Evolutionary conservation across 176 grass and related monocot species (phyloP), one percentile per base, ranked within the genome.

Genomic region (Carex kokanica): DNA sequence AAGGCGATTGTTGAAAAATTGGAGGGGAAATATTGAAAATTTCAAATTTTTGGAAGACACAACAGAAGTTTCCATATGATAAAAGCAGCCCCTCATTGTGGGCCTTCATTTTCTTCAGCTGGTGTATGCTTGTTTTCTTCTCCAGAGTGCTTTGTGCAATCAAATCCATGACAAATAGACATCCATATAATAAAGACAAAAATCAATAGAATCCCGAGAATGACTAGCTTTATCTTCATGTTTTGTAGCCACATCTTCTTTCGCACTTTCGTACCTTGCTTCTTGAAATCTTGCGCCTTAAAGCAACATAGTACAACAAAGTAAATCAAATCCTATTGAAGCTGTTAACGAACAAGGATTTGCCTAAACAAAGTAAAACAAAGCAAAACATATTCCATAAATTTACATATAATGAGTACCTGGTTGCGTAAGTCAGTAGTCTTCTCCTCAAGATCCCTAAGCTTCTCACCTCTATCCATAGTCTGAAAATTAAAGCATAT

Each of bases 241-340:
- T 92, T 93, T 65, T 94, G 92, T 56, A 92, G 84, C 95, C 95
- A 98, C 86, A 93, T 93, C 82, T 92, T 98, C 84, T 85, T 94
- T 2, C 95, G 92, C 38, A 98, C 85, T 71, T 93, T 92, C 11
- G 88, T 87, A n/a, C 92, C 92, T 78, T 93, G 90, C 78, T 93
- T 98, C 83, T 88, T 94, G 87, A 98, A 98, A 23, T 92, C 90
- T 82, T 98, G 95, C 13, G 95, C 95, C 92, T 98, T 45, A 83
- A 86, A 63, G 79, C 24, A 78, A 71, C 8, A 88, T 0, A 38
- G 36, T 6, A 38, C 4, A 6, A 5, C 36, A 38, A 38, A 38
- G 36, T 38, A 38, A 38, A 38, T 38, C 36, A 38, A 38, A 38
- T 38, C 31, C 13, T 17, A 49, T 68, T 18, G 7, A 40, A 68